phyloP scores from a whole-genome alignment of 2,329 filamentous ascomycete genomes.

The Ceratocystis alfenasii region DNA sequence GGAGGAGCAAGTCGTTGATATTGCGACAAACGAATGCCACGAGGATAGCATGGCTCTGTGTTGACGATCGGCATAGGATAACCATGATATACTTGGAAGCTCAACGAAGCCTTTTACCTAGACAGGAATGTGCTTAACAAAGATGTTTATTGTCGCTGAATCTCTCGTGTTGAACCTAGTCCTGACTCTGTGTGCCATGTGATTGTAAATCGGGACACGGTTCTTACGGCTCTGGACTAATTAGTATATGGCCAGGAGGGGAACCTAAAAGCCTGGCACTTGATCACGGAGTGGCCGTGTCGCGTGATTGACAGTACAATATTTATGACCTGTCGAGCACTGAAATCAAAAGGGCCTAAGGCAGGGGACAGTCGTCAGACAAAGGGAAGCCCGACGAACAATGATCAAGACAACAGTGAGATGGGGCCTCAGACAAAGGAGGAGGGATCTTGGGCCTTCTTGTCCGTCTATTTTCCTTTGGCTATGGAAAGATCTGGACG shows the following conservation, averaged over 20 bases:
- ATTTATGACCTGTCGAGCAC: too few species aligned
- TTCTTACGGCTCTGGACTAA: too few species aligned
- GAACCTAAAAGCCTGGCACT: too few species aligned
- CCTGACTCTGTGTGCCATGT: too few species aligned
- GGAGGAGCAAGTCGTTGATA: not conserved
- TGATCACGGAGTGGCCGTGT: too few species aligned
- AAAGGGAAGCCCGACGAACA: not conserved
- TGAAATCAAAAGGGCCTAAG: too few species aligned
- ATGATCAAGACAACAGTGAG: not conserved
- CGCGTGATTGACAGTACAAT: too few species aligned
- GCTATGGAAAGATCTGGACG: not conserved
- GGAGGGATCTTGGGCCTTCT: not conserved
- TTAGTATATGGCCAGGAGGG: too few species aligned
- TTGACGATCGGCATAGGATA: not conserved
- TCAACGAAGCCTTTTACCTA: not conserved
- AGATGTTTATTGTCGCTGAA: not conserved
- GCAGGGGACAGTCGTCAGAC: not conserved
- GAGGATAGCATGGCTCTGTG: not conserved
- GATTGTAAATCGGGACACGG: too few species aligned
- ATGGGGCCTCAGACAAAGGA: not conserved
- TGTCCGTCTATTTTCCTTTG: too few species aligned
- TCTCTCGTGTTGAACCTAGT: too few species aligned
- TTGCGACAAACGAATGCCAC: not conserved
- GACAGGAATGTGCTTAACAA: not conserved
- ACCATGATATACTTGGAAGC: not conserved